Base-by-base conservation (phyloP, 2,329 filamentous ascomycete genomes). In the Pyrenophora tritici-repentis region DNA sequence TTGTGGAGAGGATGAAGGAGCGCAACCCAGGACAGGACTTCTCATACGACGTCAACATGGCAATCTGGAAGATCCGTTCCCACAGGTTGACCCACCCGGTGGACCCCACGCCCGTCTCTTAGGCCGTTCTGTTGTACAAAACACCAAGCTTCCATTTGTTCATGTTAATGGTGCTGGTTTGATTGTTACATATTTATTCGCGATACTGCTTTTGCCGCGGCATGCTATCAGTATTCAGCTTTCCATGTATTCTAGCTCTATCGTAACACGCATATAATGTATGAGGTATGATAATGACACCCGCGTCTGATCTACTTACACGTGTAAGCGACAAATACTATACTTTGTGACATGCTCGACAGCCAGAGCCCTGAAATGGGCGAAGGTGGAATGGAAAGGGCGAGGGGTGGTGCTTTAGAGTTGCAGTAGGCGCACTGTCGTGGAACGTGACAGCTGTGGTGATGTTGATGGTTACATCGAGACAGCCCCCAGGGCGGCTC, bases 181-280 rank as follows among this genome's bases (percentile, higher is more conserved):
- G 33, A 29, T 45, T 49, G 38, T 44, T 50, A 36, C 47, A 48
- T 52, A 53, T 38, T 59, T 53, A 50, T 43, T 55, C 38, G 42
- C 49, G 48, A 29, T 56, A 35, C 36, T 42, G 26, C 40, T 52
- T 56, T 52, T 52, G 43, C 54, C 44, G 61, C 42, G 48, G 54
- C 48, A 57, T 53, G 29, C 40, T 53, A 56, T 59, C 50, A 62
- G 60, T 52, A 51, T 45, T 29, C 43, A 40, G 39, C 42, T 56
- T 35, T 62, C 56, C 58, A 55, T 68, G 62, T 66, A 66, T 20
- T 61, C 46, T 68, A 65, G 53, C 49, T 55, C 53, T 36, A 53
- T 52, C 16, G 33, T 10, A 17, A 35, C 13, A 35, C 33, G 33
- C 33, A 20, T 43, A 43, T 42, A 47, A 9, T 22, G 20, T 20